phyloP scores from a whole-genome alignment of 1,284 basidiomycete genomes.

The Polyporus tsugae region DNA sequence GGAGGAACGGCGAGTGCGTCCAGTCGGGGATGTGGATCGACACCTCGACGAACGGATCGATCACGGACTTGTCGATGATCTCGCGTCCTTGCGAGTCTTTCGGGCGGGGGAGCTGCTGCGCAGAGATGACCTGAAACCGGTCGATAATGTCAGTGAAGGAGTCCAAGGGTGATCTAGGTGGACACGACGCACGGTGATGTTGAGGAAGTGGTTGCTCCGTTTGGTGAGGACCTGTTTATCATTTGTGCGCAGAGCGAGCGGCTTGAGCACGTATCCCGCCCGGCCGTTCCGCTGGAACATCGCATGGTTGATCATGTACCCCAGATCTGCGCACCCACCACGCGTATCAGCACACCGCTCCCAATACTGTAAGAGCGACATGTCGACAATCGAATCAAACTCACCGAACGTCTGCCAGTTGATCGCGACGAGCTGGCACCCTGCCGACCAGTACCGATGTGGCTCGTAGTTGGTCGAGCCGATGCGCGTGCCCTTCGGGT shows the following conservation, averaged over 20 bases:
- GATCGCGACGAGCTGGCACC: constrained; percentile 93
- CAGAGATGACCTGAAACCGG: constrained; percentile 78
- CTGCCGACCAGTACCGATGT: constrained; percentile 89
- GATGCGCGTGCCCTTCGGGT: constrained; percentile 87
- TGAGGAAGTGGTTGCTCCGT: constrained; percentile 68
- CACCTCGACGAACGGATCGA: constrained; percentile 85
- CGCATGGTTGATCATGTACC: constrained; percentile 91
- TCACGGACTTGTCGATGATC: constrained; percentile 62
- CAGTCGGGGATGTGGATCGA: constrained; percentile 82
- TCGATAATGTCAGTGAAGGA: neutral
- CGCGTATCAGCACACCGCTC: neutral
- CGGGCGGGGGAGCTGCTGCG: constrained; percentile 88
- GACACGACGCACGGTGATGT: constrained; percentile 60
- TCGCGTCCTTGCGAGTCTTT: constrained; percentile 73
- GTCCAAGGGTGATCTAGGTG: too few relatives aligned
- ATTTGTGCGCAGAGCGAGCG: constrained; percentile 74
- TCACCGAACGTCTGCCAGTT: constrained; percentile 97
- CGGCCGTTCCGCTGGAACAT: constrained; percentile 93
- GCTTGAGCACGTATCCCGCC: constrained; percentile 93
- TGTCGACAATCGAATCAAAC: neutral
- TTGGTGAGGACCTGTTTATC: constrained; percentile 67
- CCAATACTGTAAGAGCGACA: neutral
- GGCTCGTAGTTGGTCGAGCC: constrained; percentile 92
- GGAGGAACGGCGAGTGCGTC: constrained; percentile 50
- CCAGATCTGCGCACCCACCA: constrained; percentile 66